These are phyloP conservation scores for Aspergillus novoparasiticus DNA, from an alignment of 2,329 filamentous ascomycete species.

Conservation along the genomic window DNA sequence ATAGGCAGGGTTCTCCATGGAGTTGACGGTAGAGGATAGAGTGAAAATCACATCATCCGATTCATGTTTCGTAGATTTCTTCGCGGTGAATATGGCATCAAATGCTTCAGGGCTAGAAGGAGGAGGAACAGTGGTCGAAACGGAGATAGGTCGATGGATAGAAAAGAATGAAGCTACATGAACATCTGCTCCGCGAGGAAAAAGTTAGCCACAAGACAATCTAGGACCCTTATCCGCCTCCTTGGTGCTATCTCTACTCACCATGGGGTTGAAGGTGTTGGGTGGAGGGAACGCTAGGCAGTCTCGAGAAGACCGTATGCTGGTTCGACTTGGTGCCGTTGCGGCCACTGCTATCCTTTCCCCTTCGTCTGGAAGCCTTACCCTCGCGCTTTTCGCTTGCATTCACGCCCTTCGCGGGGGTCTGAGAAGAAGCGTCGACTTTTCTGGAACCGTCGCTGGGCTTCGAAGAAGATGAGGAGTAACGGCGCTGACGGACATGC, in stretches of 20 bases:
- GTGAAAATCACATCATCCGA: constrained; percentile 67
- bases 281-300: constrained; percentile 53
- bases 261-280: constrained; percentile 52
- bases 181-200: constrained; percentile 62
- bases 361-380: constrained; percentile 38
- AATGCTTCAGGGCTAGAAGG: constrained; percentile 74
- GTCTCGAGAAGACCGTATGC: constrained; percentile 43
- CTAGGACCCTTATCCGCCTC: background rate
- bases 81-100: constrained; percentile 76
- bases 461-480: constrained; percentile 51
- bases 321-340: constrained; percentile 41
- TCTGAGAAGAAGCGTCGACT: constrained; percentile 43
- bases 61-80: constrained; percentile 49
- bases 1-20: constrained; percentile 44
- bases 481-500: constrained; percentile 47
- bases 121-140: constrained; percentile 78
- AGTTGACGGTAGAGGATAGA: constrained; percentile 53
- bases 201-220: background rate
- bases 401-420: constrained; percentile 42
- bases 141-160: constrained; percentile 88
- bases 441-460: constrained; percentile 49
- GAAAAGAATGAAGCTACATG: constrained; percentile 93
- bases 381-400: constrained; percentile 39
- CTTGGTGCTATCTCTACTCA: constrained; percentile 26
- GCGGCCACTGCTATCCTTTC: constrained; percentile 38